These are phyloP conservation scores for Heracleum sosnowskyi DNA, from an alignment of 129 eudicot genomes.

Conservation along the genomic window DNA sequence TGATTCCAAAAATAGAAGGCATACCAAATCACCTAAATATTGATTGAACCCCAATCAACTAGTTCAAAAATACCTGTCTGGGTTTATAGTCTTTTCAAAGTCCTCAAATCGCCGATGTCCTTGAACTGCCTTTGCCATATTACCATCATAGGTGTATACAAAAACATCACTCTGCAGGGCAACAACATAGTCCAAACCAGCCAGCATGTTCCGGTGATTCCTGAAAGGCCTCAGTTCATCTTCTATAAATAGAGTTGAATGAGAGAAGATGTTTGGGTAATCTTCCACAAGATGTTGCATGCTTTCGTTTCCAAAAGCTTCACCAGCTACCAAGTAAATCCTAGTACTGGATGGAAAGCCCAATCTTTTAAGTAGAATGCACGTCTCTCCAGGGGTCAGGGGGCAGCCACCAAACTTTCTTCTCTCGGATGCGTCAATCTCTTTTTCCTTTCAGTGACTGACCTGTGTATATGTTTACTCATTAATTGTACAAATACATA, in stretches of 20 bases:
- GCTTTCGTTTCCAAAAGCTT: too few relatives aligned
- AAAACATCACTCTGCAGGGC: conserved; percentile 90
- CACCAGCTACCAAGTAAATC: too few relatives aligned
- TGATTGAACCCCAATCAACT: not conserved
- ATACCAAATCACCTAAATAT: too few relatives aligned
- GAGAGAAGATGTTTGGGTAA: too few relatives aligned
- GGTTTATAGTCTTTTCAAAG: conserved; percentile 84
- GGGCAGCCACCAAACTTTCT: conserved; percentile 94
- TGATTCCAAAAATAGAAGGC: not conserved
- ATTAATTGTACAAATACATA: too few relatives aligned
- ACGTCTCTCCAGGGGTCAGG: conserved; percentile 82
- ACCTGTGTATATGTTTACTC: too few relatives aligned
- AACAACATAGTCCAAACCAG: too few relatives aligned
- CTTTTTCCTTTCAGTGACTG: conserved; percentile 96
- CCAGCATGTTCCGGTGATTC: too few relatives aligned
- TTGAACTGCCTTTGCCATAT: conserved; percentile 97
- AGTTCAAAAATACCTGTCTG: conserved; percentile 54
- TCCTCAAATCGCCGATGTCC: conserved; percentile 88
- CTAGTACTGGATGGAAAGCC: conserved; percentile 64
- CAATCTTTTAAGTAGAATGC: conserved; percentile 69
- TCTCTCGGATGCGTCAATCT: conserved; percentile 72
- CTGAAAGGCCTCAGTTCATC: too few relatives aligned
- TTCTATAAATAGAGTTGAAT: too few relatives aligned
- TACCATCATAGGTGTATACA: conserved; percentile 95
- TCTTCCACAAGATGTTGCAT: too few relatives aligned